Evolutionary conservation across 2,329 filamentous ascomycete genomes (phyloP).

Genomic region (Coniochaeta pulveracea): DNA sequence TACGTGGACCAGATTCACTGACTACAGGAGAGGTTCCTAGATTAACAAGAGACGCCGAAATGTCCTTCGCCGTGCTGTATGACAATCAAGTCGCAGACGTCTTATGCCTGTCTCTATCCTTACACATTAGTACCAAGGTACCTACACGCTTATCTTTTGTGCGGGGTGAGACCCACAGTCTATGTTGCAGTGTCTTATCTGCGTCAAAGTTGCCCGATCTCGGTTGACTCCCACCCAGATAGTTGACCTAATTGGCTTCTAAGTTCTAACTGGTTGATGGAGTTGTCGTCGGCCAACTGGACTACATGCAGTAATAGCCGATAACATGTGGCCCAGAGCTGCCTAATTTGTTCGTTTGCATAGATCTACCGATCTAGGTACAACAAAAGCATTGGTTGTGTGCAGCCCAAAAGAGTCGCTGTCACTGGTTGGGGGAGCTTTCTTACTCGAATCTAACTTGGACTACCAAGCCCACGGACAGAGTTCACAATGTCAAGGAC

Average conservation of each 20-base stretch:
- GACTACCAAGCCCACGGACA: conserved; percentile 4
- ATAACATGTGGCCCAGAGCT: conserved; percentile 1
- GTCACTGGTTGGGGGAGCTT: neutral
- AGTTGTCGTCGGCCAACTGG: neutral
- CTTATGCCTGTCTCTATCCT: conserved; percentile 2
- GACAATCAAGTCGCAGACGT: neutral
- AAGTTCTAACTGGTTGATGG: neutral
- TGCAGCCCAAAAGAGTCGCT: neutral
- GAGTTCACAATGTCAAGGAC: conserved; percentile 23
- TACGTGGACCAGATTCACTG: neutral
- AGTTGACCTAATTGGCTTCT: neutral
- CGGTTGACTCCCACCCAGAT: neutral
- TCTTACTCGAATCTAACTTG: conserved; percentile 1
- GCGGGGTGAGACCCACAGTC: conserved; percentile 1
- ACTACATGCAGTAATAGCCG: neutral
- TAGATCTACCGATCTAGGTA: conserved; percentile 1
- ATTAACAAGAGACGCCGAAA: neutral
- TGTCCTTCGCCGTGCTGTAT: neutral
- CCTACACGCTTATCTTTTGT: conserved; percentile 1
- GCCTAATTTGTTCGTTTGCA: conserved; percentile 1
- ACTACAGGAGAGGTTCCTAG: conserved; percentile 1
- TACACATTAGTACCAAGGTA: no score
- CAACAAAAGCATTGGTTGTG: neutral
- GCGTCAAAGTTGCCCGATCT: neutral
- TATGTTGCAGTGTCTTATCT: neutral